phyloP scores from a whole-genome alignment of 176 grass and related monocot species.

The Alloteropsis semialata region DNA sequence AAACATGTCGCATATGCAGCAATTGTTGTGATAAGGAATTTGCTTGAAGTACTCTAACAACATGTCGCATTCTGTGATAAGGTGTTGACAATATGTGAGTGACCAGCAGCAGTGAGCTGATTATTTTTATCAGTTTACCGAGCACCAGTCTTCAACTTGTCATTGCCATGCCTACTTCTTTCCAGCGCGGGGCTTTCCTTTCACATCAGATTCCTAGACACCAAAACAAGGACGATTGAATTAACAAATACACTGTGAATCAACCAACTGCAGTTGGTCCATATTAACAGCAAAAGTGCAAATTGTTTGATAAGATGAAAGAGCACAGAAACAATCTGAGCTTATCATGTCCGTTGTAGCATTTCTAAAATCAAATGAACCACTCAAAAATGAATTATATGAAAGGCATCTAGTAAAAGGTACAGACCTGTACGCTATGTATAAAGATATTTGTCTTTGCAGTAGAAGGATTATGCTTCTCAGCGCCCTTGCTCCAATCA shows the following conservation, averaged over 20 bases:
- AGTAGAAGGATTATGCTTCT: constrained; percentile 89
- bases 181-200: constrained; percentile 80
- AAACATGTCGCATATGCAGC: constrained; percentile 4
- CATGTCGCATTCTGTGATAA: constrained; percentile 2
- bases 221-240: not conserved
- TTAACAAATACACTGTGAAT: constrained; percentile 12
- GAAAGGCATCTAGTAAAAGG: constrained; percentile 6
- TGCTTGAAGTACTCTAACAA: not conserved
- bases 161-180: constrained; percentile 38
- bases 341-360: not conserved
- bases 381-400: not conserved
- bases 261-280: not conserved
- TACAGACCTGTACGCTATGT: constrained; percentile 74
- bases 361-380: constrained; percentile 14
- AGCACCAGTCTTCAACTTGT: not conserved
- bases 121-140: not conserved
- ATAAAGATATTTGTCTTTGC: constrained; percentile 92
- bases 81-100: not conserved
- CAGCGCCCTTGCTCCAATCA: constrained; percentile 96
- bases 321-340: not conserved
- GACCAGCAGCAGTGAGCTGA: constrained; percentile 16
- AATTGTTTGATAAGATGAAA: not conserved
- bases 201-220: constrained; percentile 80
- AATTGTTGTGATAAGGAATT: not conserved
- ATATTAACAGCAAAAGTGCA: not conserved